These are phyloP conservation scores for Termitomyces sp. DNA, from an alignment of 768 basidiomycete genomes.

Conservation along the genomic window DNA sequence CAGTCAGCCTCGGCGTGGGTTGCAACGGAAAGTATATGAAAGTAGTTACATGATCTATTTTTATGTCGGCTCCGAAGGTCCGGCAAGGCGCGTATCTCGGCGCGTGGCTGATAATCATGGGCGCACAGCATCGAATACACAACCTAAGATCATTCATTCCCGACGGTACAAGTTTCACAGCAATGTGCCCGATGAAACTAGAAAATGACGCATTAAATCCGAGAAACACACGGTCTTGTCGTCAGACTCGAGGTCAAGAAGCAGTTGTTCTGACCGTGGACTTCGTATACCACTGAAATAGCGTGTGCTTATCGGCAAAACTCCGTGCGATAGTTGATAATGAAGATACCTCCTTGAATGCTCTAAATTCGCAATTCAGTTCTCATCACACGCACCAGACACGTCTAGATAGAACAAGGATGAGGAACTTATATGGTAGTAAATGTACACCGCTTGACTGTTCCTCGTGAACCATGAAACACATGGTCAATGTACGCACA, in stretches of 20 bases:
- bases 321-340: neutral
- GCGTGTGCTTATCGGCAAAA: neutral
- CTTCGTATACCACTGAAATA: neutral
- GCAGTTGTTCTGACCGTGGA: neutral
- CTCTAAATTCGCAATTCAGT: neutral
- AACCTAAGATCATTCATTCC: neutral
- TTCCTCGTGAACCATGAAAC: neutral
- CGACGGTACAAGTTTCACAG: neutral
- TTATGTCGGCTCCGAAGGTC: neutral
- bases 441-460: neutral
- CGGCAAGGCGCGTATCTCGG: neutral
- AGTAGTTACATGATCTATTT: slow-evolving; percentile 1
- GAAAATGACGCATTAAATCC: neutral
- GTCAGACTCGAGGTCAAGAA: neutral
- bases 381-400: neutral
- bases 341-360: neutral
- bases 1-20: neutral
- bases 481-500: neutral
- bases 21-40: neutral
- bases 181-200: neutral
- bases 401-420: neutral
- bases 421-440: neutral
- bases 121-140: neutral
- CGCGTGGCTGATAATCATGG: neutral
- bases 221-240: neutral